Evolutionary conservation across 2,329 filamentous ascomycete genomes (phyloP), one percentile per base, ranked within the genome.

Genomic region (Microdochium nivale): DNA sequence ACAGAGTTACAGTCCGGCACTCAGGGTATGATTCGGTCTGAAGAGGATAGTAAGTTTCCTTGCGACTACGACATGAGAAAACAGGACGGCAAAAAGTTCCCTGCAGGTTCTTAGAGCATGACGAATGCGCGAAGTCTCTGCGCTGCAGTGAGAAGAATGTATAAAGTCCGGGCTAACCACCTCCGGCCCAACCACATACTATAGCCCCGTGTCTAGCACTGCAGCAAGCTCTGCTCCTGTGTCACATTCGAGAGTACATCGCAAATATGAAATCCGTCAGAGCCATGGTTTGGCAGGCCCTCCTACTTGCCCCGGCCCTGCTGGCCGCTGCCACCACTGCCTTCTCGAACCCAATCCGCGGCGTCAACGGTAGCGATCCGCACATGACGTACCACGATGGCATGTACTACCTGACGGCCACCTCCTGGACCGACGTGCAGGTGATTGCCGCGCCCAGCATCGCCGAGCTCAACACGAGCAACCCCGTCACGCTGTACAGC

Each of bases 371-470:
- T 13, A 27, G 24, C 13, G 46, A 47, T 21, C 46, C 46, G 23
- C 25, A 27, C 46, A 30, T 47, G 46, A 37, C 35, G 3, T 50
- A 43, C 49, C 24, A 23, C 10, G 25, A 25, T 16, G 37, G 30
- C 23, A 21, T 37, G 37, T 59, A 59, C 52, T 59, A 56, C 40
- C 52, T 59, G 27, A 56, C 51, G 10, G 47, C 55, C 25, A 59
- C 58, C 2, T 52, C 52, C 11, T 59, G 56, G 55, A 53, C 50
- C n/a, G 48, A 53, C 11, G 54, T 59, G 10, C 37, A 54, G 40
- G 53, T 59, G 24, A 54, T 51, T 4, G 27, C 46, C 13, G 55
- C 58, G 16, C 24, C 51, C 11, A 58, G 53, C 30, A 55, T 59
- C 37, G 52, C 56, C 40, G 56, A 52, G 10, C 56, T 60, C 19